phyloP scores from a whole-genome alignment of 2,329 filamentous ascomycete genomes.

The Colletotrichum paranaense region DNA sequence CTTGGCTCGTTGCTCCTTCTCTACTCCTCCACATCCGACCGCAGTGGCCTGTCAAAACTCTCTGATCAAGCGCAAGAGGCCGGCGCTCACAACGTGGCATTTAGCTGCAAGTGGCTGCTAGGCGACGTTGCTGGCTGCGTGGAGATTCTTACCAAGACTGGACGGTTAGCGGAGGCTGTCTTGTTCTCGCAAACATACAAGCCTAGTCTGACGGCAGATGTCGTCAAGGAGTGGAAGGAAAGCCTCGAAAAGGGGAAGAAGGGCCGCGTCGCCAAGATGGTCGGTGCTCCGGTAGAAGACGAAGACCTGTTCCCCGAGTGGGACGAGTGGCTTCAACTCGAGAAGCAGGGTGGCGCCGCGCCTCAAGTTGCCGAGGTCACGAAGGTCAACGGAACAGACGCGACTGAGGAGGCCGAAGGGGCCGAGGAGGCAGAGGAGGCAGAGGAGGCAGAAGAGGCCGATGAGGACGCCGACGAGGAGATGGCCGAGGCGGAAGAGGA shows the following conservation, averaged over 20 bases:
- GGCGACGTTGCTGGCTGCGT: slow-evolving; percentile 86
- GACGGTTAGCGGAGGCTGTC: slow-evolving; percentile 84
- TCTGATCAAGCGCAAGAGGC: slow-evolving; percentile 80
- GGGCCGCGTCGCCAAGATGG: slow-evolving; percentile 82
- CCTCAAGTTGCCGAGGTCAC: slow-evolving; percentile 41
- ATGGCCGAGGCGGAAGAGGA: slow-evolving; percentile 38
- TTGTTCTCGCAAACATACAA: slow-evolving; percentile 97
- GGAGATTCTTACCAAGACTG: slow-evolving; percentile 81
- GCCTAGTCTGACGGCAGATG: slow-evolving; percentile 76
- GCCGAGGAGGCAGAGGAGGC: slow-evolving; percentile 33
- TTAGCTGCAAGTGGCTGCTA: slow-evolving; percentile 89
- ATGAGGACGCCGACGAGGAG: slow-evolving; percentile 38
- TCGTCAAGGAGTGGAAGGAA: slow-evolving; percentile 85
- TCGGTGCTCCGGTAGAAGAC: slow-evolving; percentile 85
- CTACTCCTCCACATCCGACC: slow-evolving; percentile 86
- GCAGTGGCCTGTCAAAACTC: slow-evolving; percentile 77
- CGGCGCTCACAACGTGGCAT: slow-evolving; percentile 91
- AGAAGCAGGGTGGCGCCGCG: slow-evolving; percentile 72
- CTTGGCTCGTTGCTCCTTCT: slow-evolving; percentile 89
- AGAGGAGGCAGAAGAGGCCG: slow-evolving; percentile 36
- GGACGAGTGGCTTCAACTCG: slow-evolving; percentile 88
- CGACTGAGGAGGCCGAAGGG: slow-evolving; percentile 38
- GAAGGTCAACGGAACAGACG: slow-evolving; percentile 42
- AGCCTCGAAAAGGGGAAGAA: slow-evolving; percentile 87
- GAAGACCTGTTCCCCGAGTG: slow-evolving; percentile 95